Conservation (phyloP, 2,329 filamentous ascomycete genomes). For the Podosphaera fusca region DNA sequence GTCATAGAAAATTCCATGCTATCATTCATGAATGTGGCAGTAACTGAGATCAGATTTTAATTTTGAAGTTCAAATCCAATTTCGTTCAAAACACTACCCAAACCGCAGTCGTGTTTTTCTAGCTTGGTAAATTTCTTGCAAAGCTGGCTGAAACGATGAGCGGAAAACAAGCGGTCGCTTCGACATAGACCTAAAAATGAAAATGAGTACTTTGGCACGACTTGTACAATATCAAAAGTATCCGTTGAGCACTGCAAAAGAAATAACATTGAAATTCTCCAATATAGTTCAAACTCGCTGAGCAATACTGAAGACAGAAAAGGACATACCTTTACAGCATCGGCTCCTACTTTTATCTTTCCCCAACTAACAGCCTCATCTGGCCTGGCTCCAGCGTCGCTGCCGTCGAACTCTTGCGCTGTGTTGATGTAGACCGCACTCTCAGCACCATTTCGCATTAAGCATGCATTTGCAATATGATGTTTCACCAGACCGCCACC, state of each 20-base stretch:
- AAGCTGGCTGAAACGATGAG: conserved; percentile 46
- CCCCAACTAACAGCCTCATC: conserved; percentile 98
- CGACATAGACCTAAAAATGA: conserved; percentile 31
- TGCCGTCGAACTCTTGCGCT: conserved; percentile 90
- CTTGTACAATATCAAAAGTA: neutral
- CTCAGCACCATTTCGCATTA: conserved; percentile 96
- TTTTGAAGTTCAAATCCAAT: too few relatives aligned
- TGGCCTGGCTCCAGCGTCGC: conserved; percentile 79
- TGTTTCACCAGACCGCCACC: conserved; percentile 94
- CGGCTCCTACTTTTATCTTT: conserved; percentile 78
- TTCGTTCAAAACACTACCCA: too few relatives aligned
- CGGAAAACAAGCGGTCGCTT: conserved; percentile 41
- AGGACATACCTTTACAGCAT: conserved; percentile 58
- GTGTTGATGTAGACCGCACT: conserved; percentile 97
- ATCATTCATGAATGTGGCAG: too few relatives aligned
- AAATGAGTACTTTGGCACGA: neutral
- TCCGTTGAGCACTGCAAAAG: neutral
- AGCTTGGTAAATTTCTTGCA: conserved; percentile 21
- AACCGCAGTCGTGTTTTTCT: too few relatives aligned
- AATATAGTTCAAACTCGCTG: neutral
- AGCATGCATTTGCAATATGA: conserved; percentile 88
- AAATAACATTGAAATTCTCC: too few relatives aligned
- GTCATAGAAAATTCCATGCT: too few relatives aligned
- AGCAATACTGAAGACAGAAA: neutral
- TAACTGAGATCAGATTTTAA: too few relatives aligned